phyloP scores from a whole-genome alignment of 805 yeast genomes.

The Metschnikowia henanensis region DNA sequence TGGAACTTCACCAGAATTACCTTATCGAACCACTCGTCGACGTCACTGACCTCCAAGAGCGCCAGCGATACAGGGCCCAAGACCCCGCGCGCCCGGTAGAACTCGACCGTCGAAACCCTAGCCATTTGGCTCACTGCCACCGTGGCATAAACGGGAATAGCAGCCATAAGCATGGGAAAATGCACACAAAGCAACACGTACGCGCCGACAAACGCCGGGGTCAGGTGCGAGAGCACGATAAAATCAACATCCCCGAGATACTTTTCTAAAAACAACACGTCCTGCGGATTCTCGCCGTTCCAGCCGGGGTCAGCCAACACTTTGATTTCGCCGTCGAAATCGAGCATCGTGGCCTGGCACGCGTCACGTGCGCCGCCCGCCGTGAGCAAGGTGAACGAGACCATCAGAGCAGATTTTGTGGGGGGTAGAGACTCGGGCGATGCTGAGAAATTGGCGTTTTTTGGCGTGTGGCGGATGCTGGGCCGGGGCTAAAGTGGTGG shows the following conservation, averaged over 20 bases:
- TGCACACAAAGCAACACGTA: constrained; percentile 62
- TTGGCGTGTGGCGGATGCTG: no score
- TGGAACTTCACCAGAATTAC: constrained; percentile 72
- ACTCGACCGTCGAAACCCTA: constrained; percentile 79
- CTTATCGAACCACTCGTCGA: constrained; percentile 78
- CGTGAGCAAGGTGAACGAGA: constrained; percentile 35
- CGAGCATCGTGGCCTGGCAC: constrained; percentile 49
- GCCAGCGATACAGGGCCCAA: constrained; percentile 69
- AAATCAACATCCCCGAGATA: constrained; percentile 52
- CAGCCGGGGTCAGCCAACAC: constrained; percentile 75
- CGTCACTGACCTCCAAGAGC: constrained; percentile 62
- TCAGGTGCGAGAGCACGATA: constrained; percentile 83
- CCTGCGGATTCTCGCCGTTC: constrained; percentile 50
- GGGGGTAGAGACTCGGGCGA: no score
- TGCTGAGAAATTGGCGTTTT: no score
- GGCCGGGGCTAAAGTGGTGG: no score
- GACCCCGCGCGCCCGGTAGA: constrained; percentile 69
- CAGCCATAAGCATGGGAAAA: constrained; percentile 53
- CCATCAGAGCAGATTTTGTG: constrained; percentile 31
- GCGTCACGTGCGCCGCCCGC: constrained; percentile 24
- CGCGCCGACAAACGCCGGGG: constrained; percentile 78
- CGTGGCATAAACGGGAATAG: constrained; percentile 81
- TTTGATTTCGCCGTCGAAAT: constrained; percentile 54
- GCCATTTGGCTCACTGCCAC: constrained; percentile 90
- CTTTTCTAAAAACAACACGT: constrained; percentile 34